Percentiles rank a stretch among this genome's conserved stretches.
Conservation (phyloP, 331 rosid species). For the Acacia concinna region DNA sequence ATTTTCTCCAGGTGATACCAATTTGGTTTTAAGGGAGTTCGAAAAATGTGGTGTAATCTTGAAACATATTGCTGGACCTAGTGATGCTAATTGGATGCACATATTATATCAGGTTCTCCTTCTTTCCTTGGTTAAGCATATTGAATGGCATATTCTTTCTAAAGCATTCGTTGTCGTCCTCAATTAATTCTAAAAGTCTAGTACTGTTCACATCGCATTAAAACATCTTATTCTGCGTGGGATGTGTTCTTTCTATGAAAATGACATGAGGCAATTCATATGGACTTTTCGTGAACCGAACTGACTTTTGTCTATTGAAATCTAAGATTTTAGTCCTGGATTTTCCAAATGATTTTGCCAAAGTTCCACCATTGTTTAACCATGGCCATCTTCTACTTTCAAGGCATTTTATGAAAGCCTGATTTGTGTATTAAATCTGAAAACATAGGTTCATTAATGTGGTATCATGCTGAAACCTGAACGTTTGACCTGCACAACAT, state of each 20-base stretch:
- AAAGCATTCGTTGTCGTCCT: background rate
- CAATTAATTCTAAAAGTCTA: background rate
- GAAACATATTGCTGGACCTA: conserved; percentile 93
- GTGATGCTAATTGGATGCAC: conserved; percentile 97
- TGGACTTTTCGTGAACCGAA: background rate
- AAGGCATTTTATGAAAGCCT: background rate
- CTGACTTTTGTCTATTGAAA: background rate
- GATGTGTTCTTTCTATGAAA: background rate
- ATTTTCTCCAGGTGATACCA: conserved; percentile 89
- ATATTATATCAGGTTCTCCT: conserved; percentile 77
- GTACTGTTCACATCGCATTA: background rate
- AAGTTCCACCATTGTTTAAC: background rate
- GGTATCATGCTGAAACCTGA: background rate
- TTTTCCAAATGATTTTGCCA: background rate
- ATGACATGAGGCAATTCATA: background rate
- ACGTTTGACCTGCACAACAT: background rate
- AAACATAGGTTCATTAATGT: background rate
- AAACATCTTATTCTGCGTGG: background rate
- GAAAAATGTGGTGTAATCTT: conserved; percentile 93
- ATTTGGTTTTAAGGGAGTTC: conserved; percentile 87
- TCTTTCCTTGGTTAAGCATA: conserved; percentile 21
- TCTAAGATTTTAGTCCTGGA: background rate
- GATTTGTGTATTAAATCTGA: background rate
- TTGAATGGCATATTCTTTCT: background rate
- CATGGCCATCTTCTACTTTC: background rate